Evolutionary conservation across 2,329 filamentous ascomycete species (phyloP).

Genomic region (Penicillium frequentans): DNA sequence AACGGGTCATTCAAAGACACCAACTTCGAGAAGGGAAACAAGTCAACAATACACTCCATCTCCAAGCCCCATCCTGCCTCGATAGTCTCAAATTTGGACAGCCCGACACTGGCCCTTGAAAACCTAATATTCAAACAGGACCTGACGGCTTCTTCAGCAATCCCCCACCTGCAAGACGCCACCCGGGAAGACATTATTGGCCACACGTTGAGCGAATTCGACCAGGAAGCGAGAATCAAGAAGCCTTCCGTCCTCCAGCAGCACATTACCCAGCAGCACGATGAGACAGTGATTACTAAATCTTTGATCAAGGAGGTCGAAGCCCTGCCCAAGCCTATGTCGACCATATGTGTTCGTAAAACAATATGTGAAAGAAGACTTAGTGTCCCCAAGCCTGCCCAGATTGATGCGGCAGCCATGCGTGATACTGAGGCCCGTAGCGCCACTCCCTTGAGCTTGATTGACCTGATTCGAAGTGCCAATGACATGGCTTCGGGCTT

Average conservation of each 20-base stretch:
- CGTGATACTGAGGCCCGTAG: neutral
- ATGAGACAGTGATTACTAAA: neutral
- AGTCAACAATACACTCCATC: neutral
- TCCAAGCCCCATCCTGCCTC: neutral
- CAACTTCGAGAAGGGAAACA: neutral
- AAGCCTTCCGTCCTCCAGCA: neutral
- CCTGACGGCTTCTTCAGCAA: conserved; percentile 50
- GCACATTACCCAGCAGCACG: neutral
- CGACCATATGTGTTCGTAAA: neutral
- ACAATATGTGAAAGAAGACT: neutral
- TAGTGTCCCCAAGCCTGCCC: neutral
- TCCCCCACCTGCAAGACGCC: conserved; percentile 51
- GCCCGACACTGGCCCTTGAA: neutral
- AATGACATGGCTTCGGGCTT: neutral
- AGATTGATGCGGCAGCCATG: neutral
- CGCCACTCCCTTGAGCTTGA: neutral
- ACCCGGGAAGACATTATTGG: no score
- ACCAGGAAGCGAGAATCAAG: neutral
- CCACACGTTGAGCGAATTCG: neutral
- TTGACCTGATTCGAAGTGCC: neutral
- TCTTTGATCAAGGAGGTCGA: neutral
- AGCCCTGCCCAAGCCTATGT: neutral
- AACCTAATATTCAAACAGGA: conserved; percentile 46
- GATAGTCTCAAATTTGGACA: neutral
- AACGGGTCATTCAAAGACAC: neutral